phyloP scores from a whole-genome alignment of 2,329 filamentous ascomycete species.

The Coniella vitis region DNA sequence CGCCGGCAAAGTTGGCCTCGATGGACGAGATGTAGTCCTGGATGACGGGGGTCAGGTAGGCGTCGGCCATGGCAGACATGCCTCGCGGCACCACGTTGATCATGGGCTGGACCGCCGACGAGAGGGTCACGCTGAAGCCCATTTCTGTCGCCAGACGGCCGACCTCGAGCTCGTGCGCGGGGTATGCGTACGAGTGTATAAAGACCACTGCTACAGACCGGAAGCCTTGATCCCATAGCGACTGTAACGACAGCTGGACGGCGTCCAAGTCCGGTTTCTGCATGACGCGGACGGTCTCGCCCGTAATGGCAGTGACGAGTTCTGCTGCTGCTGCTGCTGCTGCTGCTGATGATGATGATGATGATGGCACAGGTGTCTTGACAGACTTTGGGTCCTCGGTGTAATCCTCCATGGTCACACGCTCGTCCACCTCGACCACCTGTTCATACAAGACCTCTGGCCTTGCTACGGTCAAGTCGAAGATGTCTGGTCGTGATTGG shows the following conservation, averaged over 20 bases:
- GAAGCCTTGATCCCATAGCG: slow-evolving; percentile 33
- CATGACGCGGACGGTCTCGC: slow-evolving; percentile 11
- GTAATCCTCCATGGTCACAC: slow-evolving; percentile 16
- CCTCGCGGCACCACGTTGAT: slow-evolving; percentile 38
- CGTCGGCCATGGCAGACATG: slow-evolving; percentile 36
- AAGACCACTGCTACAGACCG: slow-evolving; percentile 49
- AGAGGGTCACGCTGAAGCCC: slow-evolving; percentile 34
- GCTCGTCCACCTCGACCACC: slow-evolving; percentile 16
- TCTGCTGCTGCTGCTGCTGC: neutral
- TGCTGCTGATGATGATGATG: no score
- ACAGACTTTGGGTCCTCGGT: slow-evolving; percentile 9
- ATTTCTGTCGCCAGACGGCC: slow-evolving; percentile 30
- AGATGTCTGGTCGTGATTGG: slow-evolving; percentile 26
- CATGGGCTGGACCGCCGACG: slow-evolving; percentile 34
- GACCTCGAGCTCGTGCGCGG: slow-evolving; percentile 43
- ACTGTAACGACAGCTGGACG: slow-evolving; percentile 2
- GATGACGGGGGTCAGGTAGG: slow-evolving; percentile 36
- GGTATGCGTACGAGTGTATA: slow-evolving; percentile 69
- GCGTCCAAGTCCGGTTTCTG: slow-evolving; percentile 4
- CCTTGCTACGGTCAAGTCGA: slow-evolving; percentile 20
- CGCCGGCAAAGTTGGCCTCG: slow-evolving; percentile 30
- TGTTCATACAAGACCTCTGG: slow-evolving; percentile 15
- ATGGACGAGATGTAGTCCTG: slow-evolving; percentile 32
- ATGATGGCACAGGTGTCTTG: neutral
- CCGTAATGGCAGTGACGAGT: slow-evolving; percentile 10